Evolutionary conservation across 2,329 filamentous ascomycete species (phyloP).

Genomic region (Macroventuria anomochaeta): DNA sequence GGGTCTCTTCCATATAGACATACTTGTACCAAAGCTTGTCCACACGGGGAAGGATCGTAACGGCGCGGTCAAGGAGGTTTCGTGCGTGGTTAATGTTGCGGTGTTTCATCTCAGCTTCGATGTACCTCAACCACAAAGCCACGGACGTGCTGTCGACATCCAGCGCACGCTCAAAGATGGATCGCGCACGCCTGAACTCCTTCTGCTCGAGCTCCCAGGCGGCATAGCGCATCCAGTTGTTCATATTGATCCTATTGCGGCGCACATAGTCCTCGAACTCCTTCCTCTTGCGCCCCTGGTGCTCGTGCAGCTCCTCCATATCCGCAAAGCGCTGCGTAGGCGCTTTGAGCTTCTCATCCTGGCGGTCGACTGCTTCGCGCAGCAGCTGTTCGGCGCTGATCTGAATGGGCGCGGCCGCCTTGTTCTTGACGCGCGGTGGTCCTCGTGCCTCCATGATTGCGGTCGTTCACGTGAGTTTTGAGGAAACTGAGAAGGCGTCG

Average conservation of each 20-base stretch:
- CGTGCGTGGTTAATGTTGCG: slow-evolving; percentile 85
- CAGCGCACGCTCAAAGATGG: slow-evolving; percentile 91
- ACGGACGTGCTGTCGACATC: slow-evolving; percentile 90
- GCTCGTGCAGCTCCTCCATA: slow-evolving; percentile 96
- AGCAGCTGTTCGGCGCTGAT: slow-evolving; percentile 97
- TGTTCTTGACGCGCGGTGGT: slow-evolving; percentile 97
- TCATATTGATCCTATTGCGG: slow-evolving; percentile 92
- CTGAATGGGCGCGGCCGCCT: slow-evolving; percentile 81
- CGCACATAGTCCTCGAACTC: slow-evolving; percentile 98
- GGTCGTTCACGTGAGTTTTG: neutral
- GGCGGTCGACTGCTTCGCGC: slow-evolving; percentile 94
- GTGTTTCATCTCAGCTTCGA: slow-evolving; percentile 92
- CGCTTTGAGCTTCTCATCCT: slow-evolving; percentile 85
- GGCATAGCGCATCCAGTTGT: slow-evolving; percentile 99
- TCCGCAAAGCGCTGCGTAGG: slow-evolving; percentile 96
- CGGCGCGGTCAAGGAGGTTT: slow-evolving; percentile 92
- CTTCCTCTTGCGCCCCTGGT: slow-evolving; percentile 92
- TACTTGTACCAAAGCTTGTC: slow-evolving; percentile 99
- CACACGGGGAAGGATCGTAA: slow-evolving; percentile 85
- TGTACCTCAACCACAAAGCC: slow-evolving; percentile 87
- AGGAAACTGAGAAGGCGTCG: neutral
- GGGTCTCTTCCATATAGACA: slow-evolving; percentile 97
- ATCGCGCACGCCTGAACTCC: slow-evolving; percentile 88
- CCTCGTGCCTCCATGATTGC: slow-evolving; percentile 85
- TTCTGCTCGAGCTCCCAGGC: slow-evolving; percentile 98